A percentile compares a stretch with the other conserved stretches of the same genome.
These are phyloP conservation scores for Linnemannia schmuckeri DNA, from an alignment of 192 early-diverging fungal genomes.

Conservation along the genomic window DNA sequence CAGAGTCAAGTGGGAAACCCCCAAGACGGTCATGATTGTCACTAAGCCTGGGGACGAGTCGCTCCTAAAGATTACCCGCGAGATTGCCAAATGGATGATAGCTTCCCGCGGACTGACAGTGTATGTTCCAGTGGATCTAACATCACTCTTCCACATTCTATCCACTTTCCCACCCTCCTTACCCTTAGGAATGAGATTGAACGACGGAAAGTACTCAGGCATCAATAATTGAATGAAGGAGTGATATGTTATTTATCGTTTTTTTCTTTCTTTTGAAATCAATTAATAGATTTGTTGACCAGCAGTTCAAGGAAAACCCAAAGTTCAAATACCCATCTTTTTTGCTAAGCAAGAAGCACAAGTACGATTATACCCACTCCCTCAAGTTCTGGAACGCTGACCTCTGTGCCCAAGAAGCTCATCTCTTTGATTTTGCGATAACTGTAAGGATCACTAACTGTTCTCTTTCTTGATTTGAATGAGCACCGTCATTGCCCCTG, in stretches of 20 bases:
- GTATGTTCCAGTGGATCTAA: conserved; percentile 27
- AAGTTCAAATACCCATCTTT: conserved; percentile 69
- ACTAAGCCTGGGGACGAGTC: conserved; percentile 80
- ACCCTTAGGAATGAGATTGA: neutral
- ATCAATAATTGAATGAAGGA: neutral
- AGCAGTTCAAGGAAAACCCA: conserved; percentile 67
- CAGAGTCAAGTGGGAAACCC: conserved; percentile 56
- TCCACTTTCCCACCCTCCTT: conserved; percentile 4
- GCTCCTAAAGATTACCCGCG: conserved; percentile 75
- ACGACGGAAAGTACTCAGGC: conserved; percentile 13
- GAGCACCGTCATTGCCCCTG: neutral
- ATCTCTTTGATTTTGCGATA: conserved; percentile 89
- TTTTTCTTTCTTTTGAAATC: neutral
- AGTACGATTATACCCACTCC: conserved; percentile 56
- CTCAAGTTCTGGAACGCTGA: conserved; percentile 83
- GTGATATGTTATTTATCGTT: neutral
- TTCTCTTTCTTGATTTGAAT: neutral
- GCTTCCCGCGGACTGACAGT: conserved; percentile 64
- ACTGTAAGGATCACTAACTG: conserved; percentile 65
- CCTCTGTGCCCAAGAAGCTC: conserved; percentile 73
- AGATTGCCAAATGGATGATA: conserved; percentile 78
- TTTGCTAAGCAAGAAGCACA: conserved; percentile 55
- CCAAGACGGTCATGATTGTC: conserved; percentile 78
- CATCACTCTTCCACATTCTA: neutral
- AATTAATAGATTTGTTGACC: conserved; percentile 71